Base-by-base conservation (phyloP, 2,329 filamentous ascomycete genomes). In the Pseudocercospora eumusae region DNA sequence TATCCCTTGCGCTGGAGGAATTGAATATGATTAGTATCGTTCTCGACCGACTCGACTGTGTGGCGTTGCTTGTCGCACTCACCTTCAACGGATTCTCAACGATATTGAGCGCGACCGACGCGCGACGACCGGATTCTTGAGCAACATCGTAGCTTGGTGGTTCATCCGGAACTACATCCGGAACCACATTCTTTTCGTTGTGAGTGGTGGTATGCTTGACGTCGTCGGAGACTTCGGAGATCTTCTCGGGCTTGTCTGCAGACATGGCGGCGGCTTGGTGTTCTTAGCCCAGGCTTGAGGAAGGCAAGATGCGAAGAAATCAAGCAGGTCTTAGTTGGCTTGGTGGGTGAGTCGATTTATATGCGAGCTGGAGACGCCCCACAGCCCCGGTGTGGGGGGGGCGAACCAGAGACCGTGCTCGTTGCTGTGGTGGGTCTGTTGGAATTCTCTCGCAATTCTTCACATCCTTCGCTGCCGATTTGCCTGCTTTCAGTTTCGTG, bases 71-170 rank as follows among this genome's bases (percentile, higher is more conserved):
- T 10, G 50, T 31, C 44, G 18, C 40, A 52, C 75, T 71, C 64
- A 81, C 79, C 72, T 74, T 76, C 57, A 81, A 67, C 27, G 79
- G 79, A 59, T 81, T 81, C 68, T 79, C 71, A 61, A 82, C 76
- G 56, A 82, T 75, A 67, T 82, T 82, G 60, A 81, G 64, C 5
- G 78, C 80, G 18, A 78, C 72, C 1, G 79, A 80, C 13, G 69
- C 64, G 54, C 76, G 77, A 33, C 77, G 77, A 47, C 61, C 67
- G 44, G 66, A 58, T 8, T 62, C 36, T 28, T 60, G 44, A 20
- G 45, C 44, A 8, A n/a, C 18, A n/a, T 33, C 42, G 27, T 56
- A 49, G 59, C 23, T 56, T 36, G 49, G 27, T 15, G 40, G 56
- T 33, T 6, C 52, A 40, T 54, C 28, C 13, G 40, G 52, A 33